Evolutionary conservation across 768 basidiomycete genomes (phyloP), one percentile per base, ranked within the genome.

Genomic region (Kwoniella heveanensis): DNA sequence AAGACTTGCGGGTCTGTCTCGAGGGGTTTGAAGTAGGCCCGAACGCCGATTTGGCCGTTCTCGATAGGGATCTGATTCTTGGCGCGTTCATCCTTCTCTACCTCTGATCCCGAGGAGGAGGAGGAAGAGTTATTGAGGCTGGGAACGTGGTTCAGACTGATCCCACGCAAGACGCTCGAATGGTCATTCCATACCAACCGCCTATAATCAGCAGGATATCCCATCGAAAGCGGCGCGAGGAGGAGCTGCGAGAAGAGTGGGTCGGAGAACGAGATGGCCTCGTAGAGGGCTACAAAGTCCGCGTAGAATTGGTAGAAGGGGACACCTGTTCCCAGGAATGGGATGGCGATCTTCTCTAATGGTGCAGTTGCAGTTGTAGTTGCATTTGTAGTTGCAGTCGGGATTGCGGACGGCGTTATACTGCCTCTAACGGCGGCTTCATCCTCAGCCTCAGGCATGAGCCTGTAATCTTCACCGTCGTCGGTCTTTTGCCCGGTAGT

Each of bases 281-380:
- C 90, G 80, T 94, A 98, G n/a, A 97, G 81, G 1, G 86, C 87
- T 60, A 95, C 83, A 74, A 96, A 88, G 79, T 96, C 93, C 15
- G 89, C 89, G 81, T 92, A 98, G 73, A 89, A 91, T 77, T 95
- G 92, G 82, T 87, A 96, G 83, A 97, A 97, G 0, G 93, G 91
- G 0, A 87, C 87, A 4, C 82, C 80, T 0, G 83, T 26, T 15
- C 75, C 75, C 1, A 77, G 56, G 69, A 72, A 77, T 4, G 70
- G 64, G 12, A 54, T 50, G 19, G 71, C 50, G 1, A 61, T 64
- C 1, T 1, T 44, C 37, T 77, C 75, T 13, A 74, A 59, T 4
- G 55, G 22, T 49, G 66, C 50, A 2, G 57, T 7, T 13, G 12
- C 25, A n/a, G 24, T n/a, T 17, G 37, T 10, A 17, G 51, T 2